A percentile compares a stretch with the other conserved stretches of the same genome.
phyloP scores from a whole-genome alignment of 2,329 filamentous ascomycete species.

The Aspergillus sp. region DNA sequence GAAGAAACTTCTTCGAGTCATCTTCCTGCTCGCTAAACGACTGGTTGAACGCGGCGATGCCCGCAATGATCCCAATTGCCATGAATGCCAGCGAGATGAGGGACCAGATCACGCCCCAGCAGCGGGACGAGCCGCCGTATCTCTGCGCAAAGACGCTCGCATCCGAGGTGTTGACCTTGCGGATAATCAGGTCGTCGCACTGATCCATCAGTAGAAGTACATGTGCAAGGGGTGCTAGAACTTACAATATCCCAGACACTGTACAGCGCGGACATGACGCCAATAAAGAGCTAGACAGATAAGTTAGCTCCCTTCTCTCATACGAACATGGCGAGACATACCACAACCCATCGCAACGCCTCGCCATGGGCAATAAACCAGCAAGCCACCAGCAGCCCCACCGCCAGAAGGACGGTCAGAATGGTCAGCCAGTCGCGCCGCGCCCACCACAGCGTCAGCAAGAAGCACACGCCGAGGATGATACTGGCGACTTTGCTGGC shows the following conservation, averaged over 20 bases:
- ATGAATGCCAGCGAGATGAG: constrained; percentile 71
- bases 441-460: constrained; percentile 81
- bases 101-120: constrained; percentile 79
- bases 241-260: constrained; percentile 77
- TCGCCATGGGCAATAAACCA: constrained; percentile 80
- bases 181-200: constrained; percentile 76
- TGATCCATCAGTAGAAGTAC: constrained; percentile 21
- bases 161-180: constrained; percentile 78
- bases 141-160: constrained; percentile 75
- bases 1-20: constrained; percentile 67
- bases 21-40: constrained; percentile 66
- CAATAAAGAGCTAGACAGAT: constrained; percentile 64
- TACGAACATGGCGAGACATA: constrained; percentile 33
- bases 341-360: constrained; percentile 69
- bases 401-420: constrained; percentile 65
- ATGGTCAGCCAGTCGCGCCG: constrained; percentile 76
- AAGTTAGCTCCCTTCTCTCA: neutral
- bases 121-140: constrained; percentile 76
- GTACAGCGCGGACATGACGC: constrained; percentile 78
- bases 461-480: constrained; percentile 69
- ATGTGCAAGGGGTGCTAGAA: constrained; percentile 5
- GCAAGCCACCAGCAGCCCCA: constrained; percentile 69
- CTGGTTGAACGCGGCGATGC: constrained; percentile 72
- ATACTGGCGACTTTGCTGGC: constrained; percentile 77
- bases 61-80: constrained; percentile 70